Evolutionary conservation across 352 stramenopile species (phyloP).

Genomic region (Globisporangium yorkense): DNA sequence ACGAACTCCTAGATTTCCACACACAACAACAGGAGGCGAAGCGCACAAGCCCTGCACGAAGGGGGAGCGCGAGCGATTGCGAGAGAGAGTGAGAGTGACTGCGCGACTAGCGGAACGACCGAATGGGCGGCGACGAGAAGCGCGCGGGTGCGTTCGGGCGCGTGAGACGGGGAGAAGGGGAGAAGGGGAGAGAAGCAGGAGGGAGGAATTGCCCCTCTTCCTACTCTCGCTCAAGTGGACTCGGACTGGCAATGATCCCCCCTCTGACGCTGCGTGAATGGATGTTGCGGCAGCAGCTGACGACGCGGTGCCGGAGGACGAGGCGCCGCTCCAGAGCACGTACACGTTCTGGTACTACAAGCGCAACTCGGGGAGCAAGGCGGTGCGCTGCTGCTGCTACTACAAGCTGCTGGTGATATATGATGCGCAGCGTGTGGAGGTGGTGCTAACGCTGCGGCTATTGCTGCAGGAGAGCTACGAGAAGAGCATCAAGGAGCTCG

Average conservation of each 20-base stretch:
- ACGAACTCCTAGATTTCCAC: not conserved
- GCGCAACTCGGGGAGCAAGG: conserved; percentile 77
- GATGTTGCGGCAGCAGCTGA: too few species aligned
- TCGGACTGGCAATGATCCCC: too few species aligned
- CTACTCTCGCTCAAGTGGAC: too few species aligned
- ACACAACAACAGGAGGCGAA: too few species aligned
- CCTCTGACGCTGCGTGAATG: too few species aligned
- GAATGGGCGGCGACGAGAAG: conserved; percentile 13
- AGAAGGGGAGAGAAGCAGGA: not conserved
- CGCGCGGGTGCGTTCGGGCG: conserved; percentile 2
- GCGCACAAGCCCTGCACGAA: too few species aligned
- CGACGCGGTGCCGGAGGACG: conserved; percentile 20
- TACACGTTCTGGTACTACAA: conserved; percentile 91
- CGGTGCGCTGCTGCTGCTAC: conserved; percentile 26
- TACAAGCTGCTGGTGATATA: too few species aligned
- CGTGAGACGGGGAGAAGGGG: not conserved
- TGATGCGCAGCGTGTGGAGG: not conserved
- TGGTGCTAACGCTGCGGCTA: not conserved
- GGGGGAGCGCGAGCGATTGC: not conserved
- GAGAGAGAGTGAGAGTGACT: not conserved
- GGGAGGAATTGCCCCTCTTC: too few species aligned
- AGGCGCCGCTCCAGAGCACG: conserved; percentile 83
- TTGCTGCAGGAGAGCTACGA: conserved; percentile 84
- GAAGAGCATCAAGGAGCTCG: conserved; percentile 92
- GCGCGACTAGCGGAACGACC: not conserved